Evolutionary conservation across 164 flowering plant genomes (phyloP), one percentile per base, ranked within the genome.

Genomic region (Stephania cephalantha): DNA sequence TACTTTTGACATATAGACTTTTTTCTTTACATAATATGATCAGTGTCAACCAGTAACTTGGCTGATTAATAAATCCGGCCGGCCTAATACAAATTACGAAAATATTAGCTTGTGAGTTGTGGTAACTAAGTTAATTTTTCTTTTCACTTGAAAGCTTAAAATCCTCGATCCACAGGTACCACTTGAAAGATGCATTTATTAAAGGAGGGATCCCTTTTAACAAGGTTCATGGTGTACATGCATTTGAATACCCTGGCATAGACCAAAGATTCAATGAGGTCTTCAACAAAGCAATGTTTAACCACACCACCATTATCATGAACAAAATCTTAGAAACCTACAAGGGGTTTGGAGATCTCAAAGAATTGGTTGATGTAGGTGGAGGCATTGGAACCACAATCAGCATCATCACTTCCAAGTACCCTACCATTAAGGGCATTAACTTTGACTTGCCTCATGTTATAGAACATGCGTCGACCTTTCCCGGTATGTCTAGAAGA

Each of bases 171-270:
- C 20, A 7, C 61, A 88, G 94, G 94, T 87, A 87, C 81, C 76
- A 90, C 73, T 80, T 92, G 84, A 93, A 90, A 79, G 98, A 91
- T 77, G 94, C 93, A 18, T 87, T 91, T 52, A 86, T 93, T 7
- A 90, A 91, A 6, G 98, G 98, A 20, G 93, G 94, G 1, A 83
- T 90, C 46, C 94, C 96, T 2, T 93, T 93, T 73, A 87, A 91
- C 85, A 88, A 78, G 78, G 96, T 90, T 1, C 78, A 91, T 77
- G 98, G 95, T 5, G 88, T 88, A 91, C 58, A 70, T 9, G 74
- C 73, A 0, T 81, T 74, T 45, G 81, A 85, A 42, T 81, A 83
- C 71, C 50, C 46, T 0, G 74, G 46, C n/a, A 73, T 17, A 7
- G 85, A 85, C 69, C 68, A 35, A 18, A 79, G 83, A 65, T 80